These are phyloP conservation scores for Colletotrichum chlorophyti DNA, from an alignment of 2,329 filamentous ascomycete species.

Conservation along the genomic window DNA sequence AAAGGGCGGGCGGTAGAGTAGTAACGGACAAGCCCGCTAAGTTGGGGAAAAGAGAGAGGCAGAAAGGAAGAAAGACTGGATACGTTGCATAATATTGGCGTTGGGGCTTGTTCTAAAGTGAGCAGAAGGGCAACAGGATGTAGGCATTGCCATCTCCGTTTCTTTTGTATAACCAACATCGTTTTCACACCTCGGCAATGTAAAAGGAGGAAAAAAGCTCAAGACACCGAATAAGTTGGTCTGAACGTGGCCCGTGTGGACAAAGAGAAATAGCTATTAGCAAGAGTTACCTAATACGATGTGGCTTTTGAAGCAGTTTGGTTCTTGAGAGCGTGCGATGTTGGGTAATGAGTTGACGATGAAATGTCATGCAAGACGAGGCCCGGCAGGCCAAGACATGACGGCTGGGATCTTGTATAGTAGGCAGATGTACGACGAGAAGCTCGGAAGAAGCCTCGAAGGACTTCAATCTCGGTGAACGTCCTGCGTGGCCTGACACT, in stretches of 20 bases:
- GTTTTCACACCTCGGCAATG: neutral
- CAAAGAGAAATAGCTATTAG: constrained; percentile 3
- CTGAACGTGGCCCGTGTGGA: no score
- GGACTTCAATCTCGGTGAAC: neutral
- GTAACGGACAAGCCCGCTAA: no score
- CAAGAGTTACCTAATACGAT: constrained; percentile 25
- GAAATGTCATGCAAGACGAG: no score
- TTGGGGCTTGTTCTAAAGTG: neutral
- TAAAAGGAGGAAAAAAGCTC: neutral
- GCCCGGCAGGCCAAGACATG: neutral
- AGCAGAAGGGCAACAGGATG: neutral
- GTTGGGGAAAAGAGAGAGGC: neutral
- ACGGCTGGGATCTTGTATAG: neutral
- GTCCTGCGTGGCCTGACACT: no score
- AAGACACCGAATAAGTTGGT: neutral
- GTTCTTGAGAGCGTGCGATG: neutral
- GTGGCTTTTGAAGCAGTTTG: neutral
- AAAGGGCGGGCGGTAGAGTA: neutral
- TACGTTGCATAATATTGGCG: constrained; percentile 8
- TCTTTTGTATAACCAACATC: constrained; percentile 7
- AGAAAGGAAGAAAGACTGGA: neutral
- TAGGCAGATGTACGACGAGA: no score
- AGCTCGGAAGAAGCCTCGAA: neutral
- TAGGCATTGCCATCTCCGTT: neutral
- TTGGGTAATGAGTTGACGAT: neutral